These are phyloP conservation scores for Yamadazyma laniorum DNA, from an alignment of 805 yeast genomes.

Conservation along the genomic window DNA sequence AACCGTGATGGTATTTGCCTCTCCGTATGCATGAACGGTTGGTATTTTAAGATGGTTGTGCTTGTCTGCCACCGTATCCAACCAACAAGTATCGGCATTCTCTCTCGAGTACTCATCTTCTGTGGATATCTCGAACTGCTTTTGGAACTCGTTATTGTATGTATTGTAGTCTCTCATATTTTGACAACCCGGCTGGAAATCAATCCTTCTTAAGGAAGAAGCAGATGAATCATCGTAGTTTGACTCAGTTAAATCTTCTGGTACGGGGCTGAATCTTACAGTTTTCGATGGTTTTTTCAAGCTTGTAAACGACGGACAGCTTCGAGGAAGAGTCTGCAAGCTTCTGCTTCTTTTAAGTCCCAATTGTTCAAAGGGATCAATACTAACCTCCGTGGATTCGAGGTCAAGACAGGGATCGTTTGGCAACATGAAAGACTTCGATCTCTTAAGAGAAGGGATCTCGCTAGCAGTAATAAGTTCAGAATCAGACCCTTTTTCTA, in stretches of 20 bases:
- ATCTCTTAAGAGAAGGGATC: slow-evolving; percentile 7
- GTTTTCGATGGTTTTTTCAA: slow-evolving; percentile 4
- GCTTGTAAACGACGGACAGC: slow-evolving; percentile 12
- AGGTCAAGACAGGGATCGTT: slow-evolving; percentile 2
- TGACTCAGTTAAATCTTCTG: too few species aligned
- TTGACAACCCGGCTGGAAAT: slow-evolving; percentile 1
- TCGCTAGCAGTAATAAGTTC: slow-evolving; percentile 4
- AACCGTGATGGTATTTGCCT: too few species aligned
- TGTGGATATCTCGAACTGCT: slow-evolving; percentile 1
- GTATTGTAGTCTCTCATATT: neutral
- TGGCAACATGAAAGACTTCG: slow-evolving; percentile 4
- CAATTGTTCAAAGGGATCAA: slow-evolving; percentile 20
- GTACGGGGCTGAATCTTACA: slow-evolving; percentile 8
- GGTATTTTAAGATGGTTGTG: slow-evolving; percentile 2
- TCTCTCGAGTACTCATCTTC: neutral
- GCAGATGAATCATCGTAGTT: slow-evolving; percentile 3
- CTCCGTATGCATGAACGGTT: too few species aligned
- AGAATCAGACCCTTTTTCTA: too few species aligned
- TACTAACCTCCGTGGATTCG: slow-evolving; percentile 17
- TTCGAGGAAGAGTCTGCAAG: slow-evolving; percentile 8
- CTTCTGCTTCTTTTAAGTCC: slow-evolving; percentile 18
- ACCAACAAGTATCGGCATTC: slow-evolving; percentile 1
- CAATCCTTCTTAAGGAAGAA: neutral
- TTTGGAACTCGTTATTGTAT: slow-evolving; percentile 5
- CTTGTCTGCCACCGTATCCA: slow-evolving; percentile 5